Conservation (phyloP, 2,329 filamentous ascomycete genomes). For the Ceratocystis variospora region DNA sequence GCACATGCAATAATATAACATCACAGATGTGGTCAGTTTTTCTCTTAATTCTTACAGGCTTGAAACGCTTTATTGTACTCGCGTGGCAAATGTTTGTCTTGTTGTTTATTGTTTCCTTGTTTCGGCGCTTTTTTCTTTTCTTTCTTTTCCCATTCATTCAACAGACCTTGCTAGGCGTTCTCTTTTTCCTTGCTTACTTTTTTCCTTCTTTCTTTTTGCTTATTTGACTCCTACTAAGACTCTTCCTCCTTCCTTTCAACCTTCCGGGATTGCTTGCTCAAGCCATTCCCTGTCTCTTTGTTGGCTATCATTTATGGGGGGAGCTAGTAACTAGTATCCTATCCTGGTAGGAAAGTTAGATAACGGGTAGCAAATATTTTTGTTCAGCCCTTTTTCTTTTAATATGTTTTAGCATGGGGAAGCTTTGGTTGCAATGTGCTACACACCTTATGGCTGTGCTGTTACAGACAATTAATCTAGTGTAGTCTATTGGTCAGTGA, state of each 20-base stretch:
- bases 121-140: not conserved
- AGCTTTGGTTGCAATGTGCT: not conserved
- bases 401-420: not conserved
- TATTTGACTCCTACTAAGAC: not conserved
- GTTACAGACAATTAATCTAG: not conserved
- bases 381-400: not conserved
- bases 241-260: not conserved
- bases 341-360: not conserved
- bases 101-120: slow-evolving; percentile 1
- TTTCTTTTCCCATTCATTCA: not conserved
- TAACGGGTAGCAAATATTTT: not conserved
- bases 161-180: not conserved
- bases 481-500: not conserved
- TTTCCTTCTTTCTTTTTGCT: not conserved
- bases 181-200: not conserved
- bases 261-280: not conserved
- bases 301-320: not conserved
- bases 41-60: not conserved
- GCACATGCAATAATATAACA: not conserved
- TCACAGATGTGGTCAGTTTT: not conserved
- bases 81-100: slow-evolving; percentile 1
- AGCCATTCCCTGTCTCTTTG: not conserved
- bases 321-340: not conserved
- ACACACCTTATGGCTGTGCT: not conserved
- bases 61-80: not conserved